Percentiles rank a stretch among this genome's conserved stretches.
These are phyloP conservation scores for Aspergillus caelatus DNA, from an alignment of 2,329 filamentous ascomycete species.

Conservation along the genomic window DNA sequence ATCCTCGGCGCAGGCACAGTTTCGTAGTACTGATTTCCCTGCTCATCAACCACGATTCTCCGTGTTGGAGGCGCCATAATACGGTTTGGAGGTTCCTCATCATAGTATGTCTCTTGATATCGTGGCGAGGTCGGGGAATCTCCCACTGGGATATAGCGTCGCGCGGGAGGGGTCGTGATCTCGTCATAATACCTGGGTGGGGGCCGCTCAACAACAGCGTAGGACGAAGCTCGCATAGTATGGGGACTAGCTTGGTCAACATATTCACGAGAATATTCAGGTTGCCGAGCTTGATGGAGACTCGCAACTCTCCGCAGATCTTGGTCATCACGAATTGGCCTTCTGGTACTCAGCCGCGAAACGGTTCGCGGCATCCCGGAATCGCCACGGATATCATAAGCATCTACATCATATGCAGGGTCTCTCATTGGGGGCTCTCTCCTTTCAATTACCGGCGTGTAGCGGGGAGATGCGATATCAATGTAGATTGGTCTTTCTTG, in stretches of 20 bases:
- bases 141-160: conserved; percentile 39
- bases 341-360: conserved; percentile 43
- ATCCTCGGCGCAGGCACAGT: conserved; percentile 46
- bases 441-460: conserved; percentile 39
- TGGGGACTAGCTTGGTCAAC: conserved; percentile 46
- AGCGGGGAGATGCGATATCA: conserved; percentile 46
- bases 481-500: conserved; percentile 53
- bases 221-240: conserved; percentile 42
- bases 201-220: conserved; percentile 43
- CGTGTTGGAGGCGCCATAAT: conserved; percentile 59
- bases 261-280: conserved; percentile 47
- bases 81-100: conserved; percentile 47
- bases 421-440: conserved; percentile 33
- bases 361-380: conserved; percentile 39
- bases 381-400: conserved; percentile 37
- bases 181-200: conserved; percentile 44
- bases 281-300: conserved; percentile 47
- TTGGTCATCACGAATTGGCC: conserved; percentile 44
- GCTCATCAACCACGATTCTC: conserved; percentile 78
- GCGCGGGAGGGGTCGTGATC: conserved; percentile 32
- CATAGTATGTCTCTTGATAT: conserved; percentile 46
- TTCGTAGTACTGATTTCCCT: conserved; percentile 77
- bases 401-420: conserved; percentile 39
- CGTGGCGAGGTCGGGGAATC: conserved; percentile 40
- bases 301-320: conserved; percentile 52